Base-by-base conservation (phyloP, 83 land plant genomes). In the Thuja plicata region DNA sequence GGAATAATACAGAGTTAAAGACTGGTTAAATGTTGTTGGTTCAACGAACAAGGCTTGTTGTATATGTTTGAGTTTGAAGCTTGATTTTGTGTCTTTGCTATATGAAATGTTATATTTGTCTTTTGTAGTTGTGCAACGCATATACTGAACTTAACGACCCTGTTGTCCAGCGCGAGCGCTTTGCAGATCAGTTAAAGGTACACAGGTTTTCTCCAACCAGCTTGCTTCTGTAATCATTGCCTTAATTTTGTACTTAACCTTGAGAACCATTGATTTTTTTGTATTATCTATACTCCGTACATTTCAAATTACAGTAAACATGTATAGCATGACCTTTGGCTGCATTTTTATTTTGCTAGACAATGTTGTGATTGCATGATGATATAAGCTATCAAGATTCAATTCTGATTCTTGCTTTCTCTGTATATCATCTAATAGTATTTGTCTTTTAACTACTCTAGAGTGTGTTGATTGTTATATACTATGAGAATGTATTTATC, bases 141-240 rank as follows among this genome's bases (percentile, higher is more conserved):
- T 97, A 97, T 87, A 97, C 99, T 3, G 99, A 97, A 88, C 88
- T 97, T 89, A 97, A 97, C 93, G 99, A 97, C 91, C 99, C 99
- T 85, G 96, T 97, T 38, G 96, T 95, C 38, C 99, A 97, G 89
- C 96, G 99, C 4, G 91, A 94, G 16, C 94, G 99, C 16, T 97
- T 97, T 94, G 95, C 95, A 54, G 96, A 93, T 82, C 99, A 97
- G 85, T 91, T 96, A 46, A 97, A 96, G 99, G 99, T 97, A 96
- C 66, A 9, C 15, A 12, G 70, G n/a, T 19, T 54, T 48, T 46
- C 24, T 24, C 16, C 34, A 1, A 30, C 46, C 34, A 13, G 19
- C 34, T 50, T 50, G 24, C 86, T 52, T 84, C 21, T 46, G 38
- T 50, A 50, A 32, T 5, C 45, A 30, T 15, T 50, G 60, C 60